phyloP scores from a whole-genome alignment of 208 protist species.

The Strigomonas culicis region DNA sequence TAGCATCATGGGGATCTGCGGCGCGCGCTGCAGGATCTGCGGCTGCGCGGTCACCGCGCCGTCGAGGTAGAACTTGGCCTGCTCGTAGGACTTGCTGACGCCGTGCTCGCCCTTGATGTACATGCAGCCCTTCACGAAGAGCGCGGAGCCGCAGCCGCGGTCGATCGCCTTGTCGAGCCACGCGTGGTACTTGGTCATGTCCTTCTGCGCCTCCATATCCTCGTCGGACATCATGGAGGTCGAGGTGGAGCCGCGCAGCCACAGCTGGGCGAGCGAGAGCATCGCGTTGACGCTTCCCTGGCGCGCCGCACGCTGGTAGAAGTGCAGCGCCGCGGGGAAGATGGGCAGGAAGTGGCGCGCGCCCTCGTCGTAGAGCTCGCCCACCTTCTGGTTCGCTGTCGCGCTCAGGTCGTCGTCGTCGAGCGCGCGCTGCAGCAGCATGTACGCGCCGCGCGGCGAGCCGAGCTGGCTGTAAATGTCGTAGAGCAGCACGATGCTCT shows the following conservation, averaged over 20 bases:
- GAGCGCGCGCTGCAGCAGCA: constrained; percentile 75
- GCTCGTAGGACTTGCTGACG: constrained; percentile 54
- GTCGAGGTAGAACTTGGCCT: constrained; percentile 76
- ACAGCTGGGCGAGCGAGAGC: constrained; percentile 82
- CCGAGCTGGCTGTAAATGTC: constrained; percentile 77
- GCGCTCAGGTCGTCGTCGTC: constrained; percentile 64
- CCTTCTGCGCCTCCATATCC: constrained; percentile 57
- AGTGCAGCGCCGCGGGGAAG: constrained; percentile 84
- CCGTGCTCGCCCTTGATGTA: constrained; percentile 85
- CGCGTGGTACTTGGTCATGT: constrained; percentile 69
- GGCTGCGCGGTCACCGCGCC: constrained; percentile 46
- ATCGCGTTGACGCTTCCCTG: constrained; percentile 80
- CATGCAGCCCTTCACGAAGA: constrained; percentile 86
- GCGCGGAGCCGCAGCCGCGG: constrained; percentile 80
- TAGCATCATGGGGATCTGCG: constrained; percentile 56
- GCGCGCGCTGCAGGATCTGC: constrained; percentile 62
- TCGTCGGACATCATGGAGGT: constrained; percentile 71
- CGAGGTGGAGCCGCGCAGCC: constrained; percentile 62
- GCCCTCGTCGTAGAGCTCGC: constrained; percentile 84
- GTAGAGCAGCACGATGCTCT: constrained; percentile 75
- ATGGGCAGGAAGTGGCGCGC: constrained; percentile 79
- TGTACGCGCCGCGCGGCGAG: constrained; percentile 58
- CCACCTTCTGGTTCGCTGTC: constrained; percentile 65
- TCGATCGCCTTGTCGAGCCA: constrained; percentile 83
- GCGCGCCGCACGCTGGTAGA: constrained; percentile 86